Evolutionary conservation across 768 basidiomycete species (phyloP).

Genomic region (Mycena maculata): DNA sequence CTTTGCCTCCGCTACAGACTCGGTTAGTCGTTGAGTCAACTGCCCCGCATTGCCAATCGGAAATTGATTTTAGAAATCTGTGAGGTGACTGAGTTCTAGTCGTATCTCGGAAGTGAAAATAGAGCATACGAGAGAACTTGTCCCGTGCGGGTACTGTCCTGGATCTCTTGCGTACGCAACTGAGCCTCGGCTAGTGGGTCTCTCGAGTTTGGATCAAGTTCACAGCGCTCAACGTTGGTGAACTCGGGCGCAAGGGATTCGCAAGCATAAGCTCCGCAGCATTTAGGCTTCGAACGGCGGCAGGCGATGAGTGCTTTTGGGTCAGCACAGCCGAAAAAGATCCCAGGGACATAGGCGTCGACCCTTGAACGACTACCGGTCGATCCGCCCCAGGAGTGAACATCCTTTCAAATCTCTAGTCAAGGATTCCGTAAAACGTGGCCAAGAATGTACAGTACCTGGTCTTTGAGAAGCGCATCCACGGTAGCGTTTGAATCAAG

Average conservation of each 20-base stretch:
- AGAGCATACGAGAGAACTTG: too few species aligned
- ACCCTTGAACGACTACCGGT: conserved; percentile 1
- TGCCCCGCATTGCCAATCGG: conserved; percentile 17
- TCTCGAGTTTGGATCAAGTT: conserved; percentile 22
- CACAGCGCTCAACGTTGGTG: conserved; percentile 11
- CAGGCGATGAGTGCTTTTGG: not conserved
- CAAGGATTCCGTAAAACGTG: not conserved
- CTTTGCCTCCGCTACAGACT: not conserved
- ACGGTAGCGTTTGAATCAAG: conserved; percentile 10
- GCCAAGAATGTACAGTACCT: not conserved
- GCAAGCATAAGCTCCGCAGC: conserved; percentile 6
- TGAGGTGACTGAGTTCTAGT: conserved; percentile 6
- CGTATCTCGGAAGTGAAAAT: not conserved
- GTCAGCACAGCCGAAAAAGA: conserved; percentile 11
- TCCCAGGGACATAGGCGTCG: conserved; percentile 10
- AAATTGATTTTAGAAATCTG: conserved; percentile 19
- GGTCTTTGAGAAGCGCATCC: conserved; percentile 14
- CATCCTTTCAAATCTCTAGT: conserved; percentile 4
- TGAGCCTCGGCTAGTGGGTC: conserved; percentile 5
- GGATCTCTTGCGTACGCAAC: conserved; percentile 13
- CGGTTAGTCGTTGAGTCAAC: conserved; percentile 12
- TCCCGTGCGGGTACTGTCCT: conserved; percentile 14
- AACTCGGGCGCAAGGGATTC: conserved; percentile 14
- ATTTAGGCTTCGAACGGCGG: conserved; percentile 13
- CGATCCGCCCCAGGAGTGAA: conserved; percentile 14